Conservation (phyloP, 2,329 filamentous ascomycete genomes). For the Penicillium oxalicum region DNA sequence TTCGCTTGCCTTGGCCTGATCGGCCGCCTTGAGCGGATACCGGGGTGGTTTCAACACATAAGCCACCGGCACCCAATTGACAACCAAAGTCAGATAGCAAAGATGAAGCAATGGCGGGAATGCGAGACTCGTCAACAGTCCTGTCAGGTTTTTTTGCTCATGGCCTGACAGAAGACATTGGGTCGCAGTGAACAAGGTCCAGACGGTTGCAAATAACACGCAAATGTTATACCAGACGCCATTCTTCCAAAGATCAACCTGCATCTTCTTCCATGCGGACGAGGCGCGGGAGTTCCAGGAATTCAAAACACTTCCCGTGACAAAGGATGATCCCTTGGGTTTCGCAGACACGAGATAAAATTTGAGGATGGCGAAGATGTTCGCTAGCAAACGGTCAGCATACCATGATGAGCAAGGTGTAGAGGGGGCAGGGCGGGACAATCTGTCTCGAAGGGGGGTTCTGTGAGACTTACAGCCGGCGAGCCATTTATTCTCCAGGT, state of each 20-base stretch:
- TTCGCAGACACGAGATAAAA: slow-evolving; percentile 22
- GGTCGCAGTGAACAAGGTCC: slow-evolving; percentile 3
- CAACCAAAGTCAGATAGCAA: slow-evolving; percentile 11
- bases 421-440: not conserved
- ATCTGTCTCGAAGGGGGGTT: not conserved
- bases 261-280: slow-evolving; percentile 4
- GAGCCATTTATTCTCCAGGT: slow-evolving; percentile 27
- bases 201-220: slow-evolving; percentile 9
- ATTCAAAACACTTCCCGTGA: slow-evolving; percentile 26
- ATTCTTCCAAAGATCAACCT: slow-evolving; percentile 14
- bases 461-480: slow-evolving; percentile 17
- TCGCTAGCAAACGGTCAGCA: slow-evolving; percentile 9
- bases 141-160: not conserved
- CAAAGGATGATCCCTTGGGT: slow-evolving; percentile 24
- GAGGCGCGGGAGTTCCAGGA: slow-evolving; percentile 16
- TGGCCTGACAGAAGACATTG: not conserved
- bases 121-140: slow-evolving; percentile 13
- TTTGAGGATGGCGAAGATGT: slow-evolving; percentile 17
- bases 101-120: slow-evolving; percentile 23
- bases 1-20: not conserved
- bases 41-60: slow-evolving; percentile 18
- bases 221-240: slow-evolving; percentile 16
- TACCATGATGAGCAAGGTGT: too few species aligned
- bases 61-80: slow-evolving; percentile 17
- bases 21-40: slow-evolving; percentile 3